Conservation (phyloP, 2,329 filamentous ascomycete species). For the Scytalidium lignicola region DNA sequence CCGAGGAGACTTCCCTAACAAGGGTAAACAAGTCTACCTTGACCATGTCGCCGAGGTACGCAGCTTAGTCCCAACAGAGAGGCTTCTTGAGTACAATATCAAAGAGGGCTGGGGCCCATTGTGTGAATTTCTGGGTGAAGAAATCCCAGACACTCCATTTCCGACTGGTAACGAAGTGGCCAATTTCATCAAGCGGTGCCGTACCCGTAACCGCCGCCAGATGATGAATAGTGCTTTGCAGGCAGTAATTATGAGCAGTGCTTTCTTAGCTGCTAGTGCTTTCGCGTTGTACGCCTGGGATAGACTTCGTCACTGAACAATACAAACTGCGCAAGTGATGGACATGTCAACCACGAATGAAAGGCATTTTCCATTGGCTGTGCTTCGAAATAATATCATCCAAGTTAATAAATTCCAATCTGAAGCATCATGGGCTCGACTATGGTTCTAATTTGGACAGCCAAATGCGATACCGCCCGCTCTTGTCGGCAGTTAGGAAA, state of each 20-base stretch:
- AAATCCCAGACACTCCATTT: not conserved
- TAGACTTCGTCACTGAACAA: no score
- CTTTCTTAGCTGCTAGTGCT: no score
- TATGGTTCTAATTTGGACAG: no score
- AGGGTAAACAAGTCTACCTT: conserved; percentile 3
- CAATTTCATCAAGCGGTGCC: not conserved
- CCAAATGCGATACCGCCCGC: no score
- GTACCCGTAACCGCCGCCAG: not conserved
- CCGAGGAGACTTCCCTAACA: conserved; percentile 2
- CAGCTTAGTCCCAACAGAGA: conserved; percentile 9
- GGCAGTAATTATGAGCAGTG: not conserved
- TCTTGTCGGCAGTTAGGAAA: no score
- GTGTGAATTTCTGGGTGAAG: conserved; percentile 14
- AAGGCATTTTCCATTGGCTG: no score
- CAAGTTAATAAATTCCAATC: no score
- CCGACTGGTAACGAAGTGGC: not conserved
- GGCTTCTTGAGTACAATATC: conserved; percentile 11
- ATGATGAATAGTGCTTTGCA: not conserved
- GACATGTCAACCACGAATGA: no score
- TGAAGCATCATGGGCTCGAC: no score
- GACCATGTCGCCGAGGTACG: conserved; percentile 5
- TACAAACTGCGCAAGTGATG: no score
- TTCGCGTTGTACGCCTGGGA: no score
- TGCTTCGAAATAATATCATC: no score
- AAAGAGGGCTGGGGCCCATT: conserved; percentile 15